A percentile compares a stretch with the other conserved stretches of the same genome.
Evolutionary conservation across 106 monocot species (phyloP).

Genomic region (Chionographis japonica): DNA sequence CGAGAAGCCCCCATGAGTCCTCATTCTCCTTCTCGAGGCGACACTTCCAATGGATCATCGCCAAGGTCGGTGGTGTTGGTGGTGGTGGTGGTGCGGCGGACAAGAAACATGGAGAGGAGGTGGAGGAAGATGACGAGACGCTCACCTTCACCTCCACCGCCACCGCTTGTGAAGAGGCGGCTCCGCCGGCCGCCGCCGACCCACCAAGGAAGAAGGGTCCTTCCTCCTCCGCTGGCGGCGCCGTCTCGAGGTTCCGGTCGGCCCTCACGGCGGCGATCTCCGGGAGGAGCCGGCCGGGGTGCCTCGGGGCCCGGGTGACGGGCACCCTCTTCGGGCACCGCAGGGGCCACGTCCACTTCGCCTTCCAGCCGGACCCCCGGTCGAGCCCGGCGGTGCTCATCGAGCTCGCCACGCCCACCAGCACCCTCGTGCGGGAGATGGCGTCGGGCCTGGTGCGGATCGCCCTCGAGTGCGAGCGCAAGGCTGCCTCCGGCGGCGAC

Average conservation of each 20-base stretch:
- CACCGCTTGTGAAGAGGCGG: background rate
- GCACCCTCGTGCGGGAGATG: constrained; percentile 51
- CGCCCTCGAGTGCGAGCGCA: constrained; percentile 51
- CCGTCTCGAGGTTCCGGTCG: constrained; percentile 1
- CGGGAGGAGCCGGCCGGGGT: background rate
- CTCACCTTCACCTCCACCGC: constrained; percentile 8
- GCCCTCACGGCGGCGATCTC: background rate
- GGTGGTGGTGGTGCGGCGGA: background rate
- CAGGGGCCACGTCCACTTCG: constrained; percentile 38
- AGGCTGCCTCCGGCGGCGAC: background rate
- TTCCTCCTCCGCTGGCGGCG: background rate
- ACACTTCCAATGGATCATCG: constrained; percentile 9
- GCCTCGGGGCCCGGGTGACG: constrained; percentile 19
- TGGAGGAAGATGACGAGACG: constrained; percentile 17
- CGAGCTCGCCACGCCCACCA: constrained; percentile 44
- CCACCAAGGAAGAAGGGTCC: background rate
- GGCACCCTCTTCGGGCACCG: constrained; percentile 49
- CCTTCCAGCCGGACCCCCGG: constrained; percentile 41
- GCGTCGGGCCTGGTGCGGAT: constrained; percentile 53
- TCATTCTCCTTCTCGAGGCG: constrained; percentile 16
- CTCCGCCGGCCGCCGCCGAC: background rate
- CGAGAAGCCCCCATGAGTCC: constrained; percentile 35
- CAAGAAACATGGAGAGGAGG: constrained; percentile 2
- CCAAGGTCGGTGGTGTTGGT: background rate
- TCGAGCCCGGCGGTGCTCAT: constrained; percentile 25